These are phyloP conservation scores for Paulinella micropora DNA, from an alignment of 78 protist genomes.

Conservation along the genomic window DNA sequence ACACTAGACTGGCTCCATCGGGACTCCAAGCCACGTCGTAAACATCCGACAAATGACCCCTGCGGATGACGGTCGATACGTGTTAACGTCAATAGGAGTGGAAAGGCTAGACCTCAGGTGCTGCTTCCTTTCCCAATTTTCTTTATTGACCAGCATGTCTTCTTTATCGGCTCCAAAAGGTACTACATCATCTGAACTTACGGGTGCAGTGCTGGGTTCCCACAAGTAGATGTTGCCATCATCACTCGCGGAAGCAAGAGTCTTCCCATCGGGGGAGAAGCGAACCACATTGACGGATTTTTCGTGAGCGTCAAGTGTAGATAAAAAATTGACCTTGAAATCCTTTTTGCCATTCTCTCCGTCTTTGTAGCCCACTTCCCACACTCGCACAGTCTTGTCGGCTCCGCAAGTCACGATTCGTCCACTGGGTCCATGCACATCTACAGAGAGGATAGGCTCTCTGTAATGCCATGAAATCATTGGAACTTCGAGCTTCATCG, in stretches of 20 bases:
- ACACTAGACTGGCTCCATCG: too few species aligned
- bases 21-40: not conserved
- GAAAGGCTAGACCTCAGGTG: not conserved
- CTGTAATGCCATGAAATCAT: not conserved
- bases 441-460: constrained; percentile 9
- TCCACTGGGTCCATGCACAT: not conserved
- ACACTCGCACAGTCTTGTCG: constrained; percentile 1
- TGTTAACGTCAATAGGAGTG: not conserved
- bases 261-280: constrained; percentile 2
- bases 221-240: not conserved
- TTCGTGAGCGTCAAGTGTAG: not conserved
- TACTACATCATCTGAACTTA: not conserved
- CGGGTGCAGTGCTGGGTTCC: too few species aligned
- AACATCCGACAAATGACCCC: not conserved
- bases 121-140: not conserved
- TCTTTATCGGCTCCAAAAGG: not conserved
- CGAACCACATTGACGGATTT: not conserved
- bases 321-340: not conserved
- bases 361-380: not conserved
- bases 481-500: not conserved
- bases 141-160: not conserved
- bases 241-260: not conserved
- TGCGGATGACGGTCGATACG: too few species aligned
- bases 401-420: constrained; percentile 1
- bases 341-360: not conserved